A percentile compares a stretch with the other conserved stretches of the same genome.
These are phyloP conservation scores for Gaultheria prostrata DNA, from an alignment of 148 eudicot species.

Conservation along the genomic window DNA sequence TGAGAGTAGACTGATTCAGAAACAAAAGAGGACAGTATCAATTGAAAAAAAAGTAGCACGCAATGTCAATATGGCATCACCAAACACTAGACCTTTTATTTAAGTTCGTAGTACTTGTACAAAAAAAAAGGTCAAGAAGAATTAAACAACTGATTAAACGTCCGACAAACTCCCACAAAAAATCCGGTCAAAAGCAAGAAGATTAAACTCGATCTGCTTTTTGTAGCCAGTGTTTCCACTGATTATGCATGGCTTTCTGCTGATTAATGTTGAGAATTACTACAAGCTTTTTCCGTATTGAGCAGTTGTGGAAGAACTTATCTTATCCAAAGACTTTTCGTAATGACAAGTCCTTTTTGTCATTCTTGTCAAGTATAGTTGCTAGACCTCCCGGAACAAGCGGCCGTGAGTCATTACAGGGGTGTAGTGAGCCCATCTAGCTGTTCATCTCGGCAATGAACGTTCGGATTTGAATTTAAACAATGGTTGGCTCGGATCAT, in stretches of 20 bases:
- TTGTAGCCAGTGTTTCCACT: not conserved
- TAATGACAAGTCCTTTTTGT: not conserved
- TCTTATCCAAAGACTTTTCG: not conserved
- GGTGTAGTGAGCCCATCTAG: no score
- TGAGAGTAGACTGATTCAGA: no score
- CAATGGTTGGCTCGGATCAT: no score
- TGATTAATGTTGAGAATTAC: not conserved
- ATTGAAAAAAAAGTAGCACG: not conserved
- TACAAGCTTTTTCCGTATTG: not conserved
- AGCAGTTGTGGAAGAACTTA: not conserved
- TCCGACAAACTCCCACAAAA: not conserved
- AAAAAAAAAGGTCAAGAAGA: not conserved
- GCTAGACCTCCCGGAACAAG: not conserved
- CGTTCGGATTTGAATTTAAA: no score
- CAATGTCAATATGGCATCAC: not conserved
- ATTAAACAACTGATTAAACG: not conserved
- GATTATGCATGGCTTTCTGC: constrained; percentile 4
- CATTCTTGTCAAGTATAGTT: not conserved
- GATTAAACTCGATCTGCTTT: not conserved
- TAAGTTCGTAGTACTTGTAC: not conserved
- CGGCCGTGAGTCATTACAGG: no score
- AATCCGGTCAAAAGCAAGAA: constrained; percentile 8
- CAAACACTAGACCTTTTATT: not conserved
- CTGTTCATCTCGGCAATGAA: no score
- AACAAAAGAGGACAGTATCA: no score